Conservation (phyloP, 1,284 basidiomycete genomes). For the Phlebopus sp. region DNA sequence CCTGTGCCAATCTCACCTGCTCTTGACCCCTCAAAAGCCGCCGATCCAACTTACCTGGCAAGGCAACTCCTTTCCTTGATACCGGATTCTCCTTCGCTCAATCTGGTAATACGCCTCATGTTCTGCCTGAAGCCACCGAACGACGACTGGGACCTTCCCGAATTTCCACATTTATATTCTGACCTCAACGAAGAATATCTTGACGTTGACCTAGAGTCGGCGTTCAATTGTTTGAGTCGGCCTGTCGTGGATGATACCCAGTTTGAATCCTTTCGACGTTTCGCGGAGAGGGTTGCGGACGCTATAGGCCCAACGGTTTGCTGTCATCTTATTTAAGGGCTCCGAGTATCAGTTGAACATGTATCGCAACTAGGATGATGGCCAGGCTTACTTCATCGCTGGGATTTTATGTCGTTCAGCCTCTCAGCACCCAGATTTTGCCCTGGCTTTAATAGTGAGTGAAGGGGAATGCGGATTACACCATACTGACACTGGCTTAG, state of each 20-base stretch:
- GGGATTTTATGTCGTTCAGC: conserved; percentile 59
- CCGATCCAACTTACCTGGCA: conserved; percentile 61
- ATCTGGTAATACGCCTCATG: conserved; percentile 63
- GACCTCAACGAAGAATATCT: conserved; percentile 46
- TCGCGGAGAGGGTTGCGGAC: conserved; percentile 52
- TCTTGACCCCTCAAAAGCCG: conserved; percentile 58
- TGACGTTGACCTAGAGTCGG: conserved; percentile 52
- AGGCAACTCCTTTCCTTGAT: conserved; percentile 57
- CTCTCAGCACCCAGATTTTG: conserved; percentile 53
- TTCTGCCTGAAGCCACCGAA: conserved; percentile 72
- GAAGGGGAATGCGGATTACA: neutral
- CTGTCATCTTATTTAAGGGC: conserved; percentile 11
- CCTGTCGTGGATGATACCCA: conserved; percentile 57
- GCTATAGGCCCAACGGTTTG: conserved; percentile 52
- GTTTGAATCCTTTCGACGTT: conserved; percentile 44
- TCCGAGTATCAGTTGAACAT: conserved; percentile 5
- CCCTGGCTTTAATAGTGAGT: conserved; percentile 45
- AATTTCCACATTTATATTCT: conserved; percentile 68
- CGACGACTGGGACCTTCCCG: conserved; percentile 72
- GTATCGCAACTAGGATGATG: conserved; percentile 42
- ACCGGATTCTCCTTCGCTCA: conserved; percentile 56
- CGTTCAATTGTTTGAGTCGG: conserved; percentile 47
- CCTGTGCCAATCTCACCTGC: conserved; percentile 26
- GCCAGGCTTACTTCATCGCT: conserved; percentile 57
- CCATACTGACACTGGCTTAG: conserved; percentile 34